Evolutionary conservation across 2,329 filamentous ascomycete species (phyloP), one percentile per base, ranked within the genome.

Genomic region (Catunica adiposa): DNA sequence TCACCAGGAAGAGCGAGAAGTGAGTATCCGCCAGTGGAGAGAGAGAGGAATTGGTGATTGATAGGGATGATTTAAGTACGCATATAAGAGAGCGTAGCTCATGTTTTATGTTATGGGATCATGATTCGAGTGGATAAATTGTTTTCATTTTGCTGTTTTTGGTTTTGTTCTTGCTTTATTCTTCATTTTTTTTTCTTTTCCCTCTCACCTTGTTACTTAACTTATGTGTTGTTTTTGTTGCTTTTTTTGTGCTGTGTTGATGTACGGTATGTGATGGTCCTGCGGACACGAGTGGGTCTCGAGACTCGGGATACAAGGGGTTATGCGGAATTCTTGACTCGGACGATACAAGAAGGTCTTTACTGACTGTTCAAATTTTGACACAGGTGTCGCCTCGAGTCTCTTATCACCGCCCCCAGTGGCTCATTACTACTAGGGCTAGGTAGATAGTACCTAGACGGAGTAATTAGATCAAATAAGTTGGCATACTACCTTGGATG

Each of bases 1-100:
- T 69, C 70, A 50, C 71, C 74, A 52, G 66, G 70, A 42, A 65
- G 67, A 51, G 70, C 69, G 2, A 69, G 68, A 11, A 51, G 48
- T 51, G 48, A 51, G 48, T 31, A 34, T 20, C 29, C 3, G 48
- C n/a, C 9, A n/a, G 25, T 22, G 15, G n/a, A n/a, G 22, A 51
- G 48, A 34, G 17, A 20, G 26, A 26, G 20, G 9, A 29, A n/a
- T 51, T 11, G 25, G n/a, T 29, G 48, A 31, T 31, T 4, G 40
- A 44, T 7, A 44, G n/a, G n/a, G n/a, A n/a, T n/a, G n/a, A n/a
- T n/a, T n/a, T n/a, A n/a, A n/a, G n/a, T n/a, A n/a, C n/a, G n/a
- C 20, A 44, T 11, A n/a, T n/a, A 17, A 7, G 40, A 22, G 40
- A n/a, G 40, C 2, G 8, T 15, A 5, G 20, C 8, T 44, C 20